Conservation (phyloP, 352 stramenopile species). For the Peronospora destructor region DNA sequence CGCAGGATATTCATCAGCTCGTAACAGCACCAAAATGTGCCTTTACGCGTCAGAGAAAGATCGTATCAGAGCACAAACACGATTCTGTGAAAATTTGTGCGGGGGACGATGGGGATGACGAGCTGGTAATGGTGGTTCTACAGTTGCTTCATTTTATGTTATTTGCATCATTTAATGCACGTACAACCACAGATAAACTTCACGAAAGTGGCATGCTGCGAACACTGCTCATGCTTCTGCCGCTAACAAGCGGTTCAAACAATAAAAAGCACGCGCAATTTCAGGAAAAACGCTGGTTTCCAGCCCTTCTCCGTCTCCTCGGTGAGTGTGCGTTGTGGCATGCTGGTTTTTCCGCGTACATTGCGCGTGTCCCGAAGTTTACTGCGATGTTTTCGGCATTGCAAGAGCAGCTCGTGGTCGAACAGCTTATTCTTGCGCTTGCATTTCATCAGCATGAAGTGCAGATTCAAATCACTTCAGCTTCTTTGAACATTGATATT, state of each 20-base stretch:
- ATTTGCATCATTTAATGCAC: constrained; percentile 20
- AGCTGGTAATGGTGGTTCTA: constrained; percentile 38
- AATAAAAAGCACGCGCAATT: constrained; percentile 3
- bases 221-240: constrained; percentile 36
- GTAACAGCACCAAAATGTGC: constrained; percentile 1
- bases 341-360: constrained; percentile 33
- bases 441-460: constrained; percentile 39
- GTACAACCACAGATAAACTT: constrained; percentile 29
- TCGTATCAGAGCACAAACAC: neutral
- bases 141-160: constrained; percentile 49
- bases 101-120: constrained; percentile 20
- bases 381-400: constrained; percentile 24
- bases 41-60: neutral
- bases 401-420: constrained; percentile 23
- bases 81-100: neutral
- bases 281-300: constrained; percentile 26
- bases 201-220: constrained; percentile 44
- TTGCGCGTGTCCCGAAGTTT: constrained; percentile 38
- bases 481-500: constrained; percentile 7
- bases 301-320: constrained; percentile 41
- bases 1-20: constrained; percentile 34
- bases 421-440: constrained; percentile 34
- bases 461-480: neutral
- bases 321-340: constrained; percentile 49
- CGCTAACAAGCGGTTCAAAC: constrained; percentile 6